These are phyloP conservation scores for Lasiosphaeris hirsuta DNA, from an alignment of 495 filamentous ascomycete species.

Conservation along the genomic window DNA sequence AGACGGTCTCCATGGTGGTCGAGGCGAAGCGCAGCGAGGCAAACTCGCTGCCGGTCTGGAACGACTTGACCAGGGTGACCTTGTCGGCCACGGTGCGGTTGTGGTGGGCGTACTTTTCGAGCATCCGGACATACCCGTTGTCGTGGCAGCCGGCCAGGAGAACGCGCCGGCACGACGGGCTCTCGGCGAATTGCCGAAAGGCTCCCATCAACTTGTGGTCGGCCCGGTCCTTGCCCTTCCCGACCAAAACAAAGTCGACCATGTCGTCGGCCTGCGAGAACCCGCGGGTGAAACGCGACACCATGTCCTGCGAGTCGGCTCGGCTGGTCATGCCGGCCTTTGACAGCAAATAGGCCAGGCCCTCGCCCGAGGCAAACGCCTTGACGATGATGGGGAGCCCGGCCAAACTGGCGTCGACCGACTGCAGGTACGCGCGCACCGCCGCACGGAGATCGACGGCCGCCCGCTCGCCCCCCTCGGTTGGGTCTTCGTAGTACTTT, in stretches of 20 bases:
- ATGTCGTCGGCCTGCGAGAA: slow-evolving; percentile 55
- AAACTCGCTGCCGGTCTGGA: slow-evolving; percentile 40
- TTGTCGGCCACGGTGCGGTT: slow-evolving; percentile 27
- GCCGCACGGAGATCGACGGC: slow-evolving; percentile 35
- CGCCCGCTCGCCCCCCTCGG: slow-evolving; percentile 35
- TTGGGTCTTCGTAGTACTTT: slow-evolving; percentile 29
- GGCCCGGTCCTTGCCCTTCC: slow-evolving; percentile 54
- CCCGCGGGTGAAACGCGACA: slow-evolving; percentile 43
- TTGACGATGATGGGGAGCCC: slow-evolving; percentile 34
- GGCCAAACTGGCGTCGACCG: slow-evolving; percentile 24
- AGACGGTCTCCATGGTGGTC: slow-evolving; percentile 21
- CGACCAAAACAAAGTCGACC: slow-evolving; percentile 59
- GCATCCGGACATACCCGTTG: slow-evolving; percentile 50
- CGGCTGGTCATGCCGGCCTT: slow-evolving; percentile 24
- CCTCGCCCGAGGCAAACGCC: slow-evolving; percentile 38
- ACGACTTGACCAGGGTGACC: slow-evolving; percentile 52
- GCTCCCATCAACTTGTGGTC: slow-evolving; percentile 57
- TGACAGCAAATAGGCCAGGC: slow-evolving; percentile 29
- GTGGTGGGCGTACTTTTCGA: slow-evolving; percentile 47
- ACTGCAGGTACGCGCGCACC: slow-evolving; percentile 31
- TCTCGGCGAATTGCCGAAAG: slow-evolving; percentile 53
- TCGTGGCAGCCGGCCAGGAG: slow-evolving; percentile 61
- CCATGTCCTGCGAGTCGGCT: slow-evolving; percentile 11
- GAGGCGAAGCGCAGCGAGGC: slow-evolving; percentile 41
- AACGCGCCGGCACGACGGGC: slow-evolving; percentile 57